Base-by-base conservation (phyloP, 2,329 filamentous ascomycete species). In the Aspergillus transmontanensis region DNA sequence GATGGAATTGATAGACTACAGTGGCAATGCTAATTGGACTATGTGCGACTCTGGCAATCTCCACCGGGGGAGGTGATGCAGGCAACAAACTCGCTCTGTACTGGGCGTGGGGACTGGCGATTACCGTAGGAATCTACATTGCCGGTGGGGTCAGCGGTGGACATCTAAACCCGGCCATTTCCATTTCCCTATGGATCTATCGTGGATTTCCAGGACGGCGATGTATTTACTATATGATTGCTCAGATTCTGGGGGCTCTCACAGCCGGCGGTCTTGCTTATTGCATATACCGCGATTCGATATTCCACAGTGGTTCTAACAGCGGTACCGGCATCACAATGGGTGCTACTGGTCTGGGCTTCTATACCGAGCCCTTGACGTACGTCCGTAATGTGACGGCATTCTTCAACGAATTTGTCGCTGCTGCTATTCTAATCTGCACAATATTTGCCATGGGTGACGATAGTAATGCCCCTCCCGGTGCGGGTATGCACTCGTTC, bases 151-250 rank as follows among this genome's bases (percentile, higher is more conserved):
- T 83, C 5, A 82, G 79, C 4, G 82, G 82, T 61, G 80, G 78
- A 0, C 82, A 84, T 59, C 72, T 84, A n/a, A 84, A 83, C 56
- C 82, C 82, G 0, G 79, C 77, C 0, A 75, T 84, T 7, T 80
- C 80, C 0, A 73, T 83, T 21, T 53, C 71, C 1, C 64, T 78
- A 3, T 70, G 68, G 16, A 63, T 75, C 3, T 78, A 72, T 54
- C 75, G 76, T 3, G 77, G 76, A 12, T 78, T 79, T 45, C 77
- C 76, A 0, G 72, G 67, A 9, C 65, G 68, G 0, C 65, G 70
- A 21, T 70, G 69, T 4, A 48, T 67, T 1, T 60, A 69, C 0
- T 79, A 78, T 58, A 67, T 76, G n/a, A 50, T 71, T 2, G 74
- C 75, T 0, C 77, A 80, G 60, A 62, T 79, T 7, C 64, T 79